Conservation (phyloP, 352 stramenopile genomes). For the Globisporangium nagaii region DNA sequence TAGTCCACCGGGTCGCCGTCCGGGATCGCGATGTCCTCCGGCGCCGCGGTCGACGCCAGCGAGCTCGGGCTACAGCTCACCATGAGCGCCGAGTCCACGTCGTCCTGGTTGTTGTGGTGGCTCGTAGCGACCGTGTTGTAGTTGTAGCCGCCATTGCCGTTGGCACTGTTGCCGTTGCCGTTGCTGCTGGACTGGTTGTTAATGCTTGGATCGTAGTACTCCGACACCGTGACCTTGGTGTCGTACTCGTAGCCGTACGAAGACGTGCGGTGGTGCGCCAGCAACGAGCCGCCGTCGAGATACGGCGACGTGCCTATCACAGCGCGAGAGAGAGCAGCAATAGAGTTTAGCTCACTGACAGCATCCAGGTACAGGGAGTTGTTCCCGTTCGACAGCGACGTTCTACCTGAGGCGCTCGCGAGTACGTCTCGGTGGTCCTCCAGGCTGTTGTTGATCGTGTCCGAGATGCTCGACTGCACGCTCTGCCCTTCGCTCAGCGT, state of each 20-base stretch:
- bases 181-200: background rate
- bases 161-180: background rate
- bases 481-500: conserved; percentile 53
- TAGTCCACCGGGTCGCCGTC: conserved; percentile 80
- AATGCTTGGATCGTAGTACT: background rate
- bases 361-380: conserved; percentile 27
- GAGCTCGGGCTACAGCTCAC: conserved; percentile 32
- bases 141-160: conserved; percentile 13
- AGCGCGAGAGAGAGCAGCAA: conserved; percentile 9
- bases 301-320: conserved; percentile 8
- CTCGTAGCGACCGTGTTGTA: too few species aligned
- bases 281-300: background rate
- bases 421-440: conserved; percentile 2
- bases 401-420: conserved; percentile 17
- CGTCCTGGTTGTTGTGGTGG: conserved; percentile 15
- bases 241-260: conserved; percentile 13
- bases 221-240: background rate
- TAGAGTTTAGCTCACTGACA: conserved; percentile 10
- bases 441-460: conserved; percentile 22
- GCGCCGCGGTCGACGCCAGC: conserved; percentile 35
- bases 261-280: conserved; percentile 3
- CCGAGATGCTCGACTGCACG: conserved; percentile 34
- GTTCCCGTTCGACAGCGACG: conserved; percentile 16
- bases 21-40: conserved; percentile 70
- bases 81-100: conserved; percentile 18